phyloP scores from a whole-genome alignment of 2,329 filamentous ascomycete species.

The Trichoderma brevicompactum region DNA sequence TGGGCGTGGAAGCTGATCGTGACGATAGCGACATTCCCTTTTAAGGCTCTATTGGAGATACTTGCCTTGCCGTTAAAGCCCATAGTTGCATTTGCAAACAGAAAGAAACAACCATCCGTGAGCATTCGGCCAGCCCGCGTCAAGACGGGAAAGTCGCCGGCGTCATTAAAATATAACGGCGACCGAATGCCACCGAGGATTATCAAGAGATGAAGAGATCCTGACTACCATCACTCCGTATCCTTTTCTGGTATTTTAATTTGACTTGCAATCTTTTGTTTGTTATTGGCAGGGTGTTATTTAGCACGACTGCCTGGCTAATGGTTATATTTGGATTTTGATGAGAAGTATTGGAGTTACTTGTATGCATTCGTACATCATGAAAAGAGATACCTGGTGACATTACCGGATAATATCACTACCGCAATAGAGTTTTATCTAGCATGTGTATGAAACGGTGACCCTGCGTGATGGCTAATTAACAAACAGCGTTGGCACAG shows the following conservation, averaged over 20 bases:
- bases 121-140: constrained; percentile 10
- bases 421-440: constrained; percentile 7
- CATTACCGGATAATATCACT: neutral
- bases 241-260: neutral
- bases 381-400: neutral
- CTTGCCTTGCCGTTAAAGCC: constrained; percentile 49
- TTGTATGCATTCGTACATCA: neutral
- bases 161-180: constrained; percentile 26
- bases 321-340: neutral
- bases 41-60: constrained; percentile 47
- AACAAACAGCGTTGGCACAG: neutral
- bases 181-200: constrained; percentile 30
- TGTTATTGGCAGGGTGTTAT: neutral
- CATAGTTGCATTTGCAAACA: constrained; percentile 27
- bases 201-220: constrained; percentile 28
- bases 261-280: neutral
- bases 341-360: neutral
- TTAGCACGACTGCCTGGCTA: neutral
- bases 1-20: constrained; percentile 47
- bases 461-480: neutral
- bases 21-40: constrained; percentile 47
- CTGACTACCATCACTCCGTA: neutral
- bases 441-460: constrained; percentile 7
- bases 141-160: constrained; percentile 25
- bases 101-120: constrained; percentile 22